phyloP scores from a whole-genome alignment of 2,329 filamentous ascomycete genomes.

The Colletotrichum siamense region DNA sequence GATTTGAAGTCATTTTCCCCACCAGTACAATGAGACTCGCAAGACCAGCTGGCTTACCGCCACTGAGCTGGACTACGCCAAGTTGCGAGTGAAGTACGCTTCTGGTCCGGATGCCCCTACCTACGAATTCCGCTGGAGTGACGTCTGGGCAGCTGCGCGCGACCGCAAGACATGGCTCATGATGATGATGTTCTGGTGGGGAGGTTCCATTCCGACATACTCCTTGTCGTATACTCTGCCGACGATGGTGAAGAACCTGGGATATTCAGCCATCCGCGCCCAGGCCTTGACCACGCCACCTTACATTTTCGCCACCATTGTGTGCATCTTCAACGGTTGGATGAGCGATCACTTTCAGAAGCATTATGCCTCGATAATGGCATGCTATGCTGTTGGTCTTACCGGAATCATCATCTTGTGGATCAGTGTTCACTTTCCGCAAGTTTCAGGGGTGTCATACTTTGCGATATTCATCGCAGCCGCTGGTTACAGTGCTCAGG shows the following conservation, averaged over 20 bases:
- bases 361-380: conserved; percentile 23
- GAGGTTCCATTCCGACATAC: conserved; percentile 28
- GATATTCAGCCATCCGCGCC: conserved; percentile 29
- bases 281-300: conserved; percentile 32
- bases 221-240: conserved; percentile 29
- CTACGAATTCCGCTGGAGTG: conserved; percentile 24
- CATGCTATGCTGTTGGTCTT: conserved; percentile 24
- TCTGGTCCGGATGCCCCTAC: conserved; percentile 9
- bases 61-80: background rate
- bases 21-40: background rate
- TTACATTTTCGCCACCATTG: conserved; percentile 46
- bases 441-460: background rate
- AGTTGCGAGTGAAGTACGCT: background rate
- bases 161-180: conserved; percentile 25
- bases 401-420: conserved; percentile 15
- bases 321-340: conserved; percentile 35
- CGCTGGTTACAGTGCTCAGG: background rate
- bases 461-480: background rate
- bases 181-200: conserved; percentile 29
- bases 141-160: conserved; percentile 19
- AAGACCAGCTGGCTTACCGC: background rate
- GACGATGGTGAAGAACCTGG: conserved; percentile 33
- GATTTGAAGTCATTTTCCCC: background rate
- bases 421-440: background rate
- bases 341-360: conserved; percentile 41